A percentile compares a stretch with the other conserved stretches of the same genome.
These are phyloP conservation scores for Crithidia mellificae DNA, from an alignment of 208 protist species.

Conservation along the genomic window DNA sequence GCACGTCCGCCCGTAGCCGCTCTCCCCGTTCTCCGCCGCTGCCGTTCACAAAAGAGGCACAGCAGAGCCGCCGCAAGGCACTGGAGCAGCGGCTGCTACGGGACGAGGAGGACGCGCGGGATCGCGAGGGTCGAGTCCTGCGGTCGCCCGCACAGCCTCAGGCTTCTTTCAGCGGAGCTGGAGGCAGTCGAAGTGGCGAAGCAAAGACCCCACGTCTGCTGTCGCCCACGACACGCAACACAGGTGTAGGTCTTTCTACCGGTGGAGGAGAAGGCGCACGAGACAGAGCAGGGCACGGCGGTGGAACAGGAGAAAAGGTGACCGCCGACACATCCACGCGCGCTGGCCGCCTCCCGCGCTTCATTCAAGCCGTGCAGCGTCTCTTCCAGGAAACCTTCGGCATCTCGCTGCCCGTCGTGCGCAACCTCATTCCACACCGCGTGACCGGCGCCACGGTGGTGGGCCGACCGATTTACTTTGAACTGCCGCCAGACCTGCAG, in stretches of 20 bases:
- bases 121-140: neutral
- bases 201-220: neutral
- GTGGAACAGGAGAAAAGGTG: too few relatives aligned
- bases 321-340: too few relatives aligned
- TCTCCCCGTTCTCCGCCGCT: neutral
- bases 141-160: neutral
- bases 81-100: conserved; percentile 13
- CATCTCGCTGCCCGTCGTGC: conserved; percentile 57
- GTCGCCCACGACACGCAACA: neutral
- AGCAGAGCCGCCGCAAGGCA: neutral
- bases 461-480: conserved; percentile 49
- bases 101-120: conserved; percentile 11
- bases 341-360: conserved; percentile 2
- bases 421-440: conserved; percentile 48
- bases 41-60: neutral
- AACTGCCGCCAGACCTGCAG: conserved; percentile 31
- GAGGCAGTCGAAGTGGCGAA: neutral
- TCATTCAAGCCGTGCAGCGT: conserved; percentile 30
- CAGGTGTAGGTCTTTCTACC: too few relatives aligned
- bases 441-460: conserved; percentile 48
- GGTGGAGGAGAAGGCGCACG: too few relatives aligned
- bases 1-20: too few relatives aligned
- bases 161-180: neutral
- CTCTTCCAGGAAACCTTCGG: conserved; percentile 53
- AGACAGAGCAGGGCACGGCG: too few relatives aligned